phyloP scores from a whole-genome alignment of 352 stramenopile species.

The Globisporangium cystogenes region DNA sequence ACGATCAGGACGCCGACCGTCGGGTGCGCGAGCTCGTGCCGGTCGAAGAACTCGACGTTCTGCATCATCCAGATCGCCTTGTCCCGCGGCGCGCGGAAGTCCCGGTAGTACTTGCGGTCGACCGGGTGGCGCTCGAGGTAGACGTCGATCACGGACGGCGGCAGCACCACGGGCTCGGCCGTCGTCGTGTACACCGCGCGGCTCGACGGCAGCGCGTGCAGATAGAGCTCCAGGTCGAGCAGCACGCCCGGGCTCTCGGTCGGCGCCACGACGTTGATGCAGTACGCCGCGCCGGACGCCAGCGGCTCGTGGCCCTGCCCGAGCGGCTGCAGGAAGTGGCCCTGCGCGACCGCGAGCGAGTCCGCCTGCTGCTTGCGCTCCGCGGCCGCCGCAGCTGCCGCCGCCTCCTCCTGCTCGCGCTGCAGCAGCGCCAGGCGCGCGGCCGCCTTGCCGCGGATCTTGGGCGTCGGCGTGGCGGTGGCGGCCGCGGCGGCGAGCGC shows the following conservation, averaged over 20 bases:
- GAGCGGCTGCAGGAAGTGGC: conserved; percentile 67
- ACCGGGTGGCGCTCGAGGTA: conserved; percentile 72
- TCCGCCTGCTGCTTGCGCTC: conserved; percentile 11
- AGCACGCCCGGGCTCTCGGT: conserved; percentile 52
- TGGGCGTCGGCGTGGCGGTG: conserved; percentile 14
- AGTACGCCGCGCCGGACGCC: conserved; percentile 54
- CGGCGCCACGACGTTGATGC: conserved; percentile 70
- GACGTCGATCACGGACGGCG: conserved; percentile 70
- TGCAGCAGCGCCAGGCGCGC: neutral
- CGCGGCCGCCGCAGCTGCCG: neutral
- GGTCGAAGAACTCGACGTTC: conserved; percentile 81
- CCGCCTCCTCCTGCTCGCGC: conserved; percentile 8
- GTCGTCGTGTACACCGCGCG: conserved; percentile 48
- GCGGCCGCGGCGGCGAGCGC: conserved; percentile 6
- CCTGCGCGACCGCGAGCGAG: conserved; percentile 29
- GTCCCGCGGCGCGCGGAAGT: conserved; percentile 42
- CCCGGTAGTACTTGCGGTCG: conserved; percentile 65
- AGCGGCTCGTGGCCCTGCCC: conserved; percentile 70
- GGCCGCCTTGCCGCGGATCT: conserved; percentile 10
- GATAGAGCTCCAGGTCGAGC: conserved; percentile 68
- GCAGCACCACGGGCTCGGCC: conserved; percentile 34
- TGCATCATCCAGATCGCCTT: conserved; percentile 87
- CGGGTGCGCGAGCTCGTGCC: conserved; percentile 63
- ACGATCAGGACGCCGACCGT: conserved; percentile 78
- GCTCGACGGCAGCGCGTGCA: conserved; percentile 61